Evolutionary conservation across 352 stramenopile species (phyloP).

Genomic region (Globisporangium takayamanum): DNA sequence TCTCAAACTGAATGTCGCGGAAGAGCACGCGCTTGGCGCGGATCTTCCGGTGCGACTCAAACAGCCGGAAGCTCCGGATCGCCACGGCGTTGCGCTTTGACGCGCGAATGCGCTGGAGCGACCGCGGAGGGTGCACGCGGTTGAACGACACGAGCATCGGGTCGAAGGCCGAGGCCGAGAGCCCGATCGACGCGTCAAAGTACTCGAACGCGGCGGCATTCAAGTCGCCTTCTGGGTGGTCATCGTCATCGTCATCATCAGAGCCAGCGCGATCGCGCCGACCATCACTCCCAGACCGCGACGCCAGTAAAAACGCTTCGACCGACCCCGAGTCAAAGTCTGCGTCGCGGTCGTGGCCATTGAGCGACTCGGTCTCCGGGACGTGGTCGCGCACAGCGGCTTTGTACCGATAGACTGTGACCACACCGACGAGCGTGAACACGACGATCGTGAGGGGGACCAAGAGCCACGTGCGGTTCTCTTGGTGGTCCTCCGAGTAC

Average conservation of each 20-base stretch:
- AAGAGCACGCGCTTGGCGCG: slow-evolving; percentile 40
- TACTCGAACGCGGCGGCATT: slow-evolving; percentile 47
- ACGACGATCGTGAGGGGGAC: slow-evolving; percentile 47
- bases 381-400: slow-evolving; percentile 30
- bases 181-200: slow-evolving; percentile 49
- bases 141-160: slow-evolving; percentile 26
- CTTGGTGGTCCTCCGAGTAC: slow-evolving; percentile 40
- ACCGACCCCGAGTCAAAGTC: slow-evolving; percentile 40
- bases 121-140: slow-evolving; percentile 23
- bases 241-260: slow-evolving; percentile 4
- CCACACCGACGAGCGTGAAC: slow-evolving; percentile 36
- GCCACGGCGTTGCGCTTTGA: slow-evolving; percentile 41
- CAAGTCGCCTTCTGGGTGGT: slow-evolving; percentile 24
- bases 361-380: slow-evolving; percentile 11
- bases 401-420: slow-evolving; percentile 48
- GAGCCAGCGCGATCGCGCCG: not conserved
- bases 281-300: not conserved
- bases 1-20: slow-evolving; percentile 46
- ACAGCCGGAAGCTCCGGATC: slow-evolving; percentile 54
- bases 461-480: slow-evolving; percentile 51
- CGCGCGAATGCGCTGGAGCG: slow-evolving; percentile 9
- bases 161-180: slow-evolving; percentile 51
- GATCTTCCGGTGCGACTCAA: slow-evolving; percentile 59
- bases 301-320: slow-evolving; percentile 34
- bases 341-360: slow-evolving; percentile 25